Conservation (phyloP, 176 grass and related monocot genomes). For the Oryza brachyantha region DNA sequence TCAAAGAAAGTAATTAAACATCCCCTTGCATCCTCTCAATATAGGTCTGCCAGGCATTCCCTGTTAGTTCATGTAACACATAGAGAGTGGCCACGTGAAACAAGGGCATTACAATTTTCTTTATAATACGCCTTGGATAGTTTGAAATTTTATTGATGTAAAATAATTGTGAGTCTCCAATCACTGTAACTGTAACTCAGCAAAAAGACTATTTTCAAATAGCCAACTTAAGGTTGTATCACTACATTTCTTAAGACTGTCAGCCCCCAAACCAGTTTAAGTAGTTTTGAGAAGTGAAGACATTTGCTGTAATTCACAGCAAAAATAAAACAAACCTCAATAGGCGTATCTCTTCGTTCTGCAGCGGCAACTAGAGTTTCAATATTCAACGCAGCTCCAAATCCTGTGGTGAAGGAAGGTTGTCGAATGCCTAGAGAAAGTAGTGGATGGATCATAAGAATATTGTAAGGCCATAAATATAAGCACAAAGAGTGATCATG, state of each 20-base stretch:
- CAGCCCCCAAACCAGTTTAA: background rate
- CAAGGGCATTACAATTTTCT: background rate
- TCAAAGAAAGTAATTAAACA: constrained; percentile 17
- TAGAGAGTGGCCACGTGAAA: background rate
- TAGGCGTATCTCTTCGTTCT: constrained; percentile 79
- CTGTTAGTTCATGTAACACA: background rate
- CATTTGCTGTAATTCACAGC: background rate
- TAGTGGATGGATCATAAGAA: background rate
- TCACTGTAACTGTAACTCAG: background rate
- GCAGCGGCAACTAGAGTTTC: constrained; percentile 96
- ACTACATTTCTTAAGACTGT: background rate
- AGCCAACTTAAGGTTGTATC: background rate
- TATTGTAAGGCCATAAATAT: constrained; percentile 2
- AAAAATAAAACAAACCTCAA: constrained; percentile 67
- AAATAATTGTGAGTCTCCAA: background rate
- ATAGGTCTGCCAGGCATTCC: background rate
- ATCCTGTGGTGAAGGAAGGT: constrained; percentile 70
- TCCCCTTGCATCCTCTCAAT: background rate
- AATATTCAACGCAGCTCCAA: constrained; percentile 93
- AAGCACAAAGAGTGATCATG: constrained; percentile 7
- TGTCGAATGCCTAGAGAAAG: constrained; percentile 62
- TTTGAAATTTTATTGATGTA: background rate
- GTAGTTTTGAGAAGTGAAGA: background rate
- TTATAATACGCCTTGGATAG: background rate
- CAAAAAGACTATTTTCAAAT: background rate